Evolutionary conservation across 2,329 filamentous ascomycete genomes (phyloP).

Genomic region (Epichloe hybrida): DNA sequence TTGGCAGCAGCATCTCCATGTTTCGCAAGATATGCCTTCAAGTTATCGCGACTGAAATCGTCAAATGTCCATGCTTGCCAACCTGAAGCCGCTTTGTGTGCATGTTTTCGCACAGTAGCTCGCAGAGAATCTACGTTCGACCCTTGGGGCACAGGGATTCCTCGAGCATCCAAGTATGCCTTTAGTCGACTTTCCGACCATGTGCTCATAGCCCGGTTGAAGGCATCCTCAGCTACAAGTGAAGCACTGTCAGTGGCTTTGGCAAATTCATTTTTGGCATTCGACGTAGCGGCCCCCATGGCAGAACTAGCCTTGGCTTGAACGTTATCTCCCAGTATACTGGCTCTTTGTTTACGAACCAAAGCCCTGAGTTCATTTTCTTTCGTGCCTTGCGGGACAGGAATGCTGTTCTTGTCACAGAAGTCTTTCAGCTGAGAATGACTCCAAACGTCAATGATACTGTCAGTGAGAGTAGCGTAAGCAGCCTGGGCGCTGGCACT

Average conservation of each 20-base stretch:
- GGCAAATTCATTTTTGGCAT: slow-evolving; percentile 62
- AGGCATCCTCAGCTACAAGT: slow-evolving; percentile 50
- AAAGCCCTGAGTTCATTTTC: slow-evolving; percentile 80
- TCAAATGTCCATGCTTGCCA: slow-evolving; percentile 70
- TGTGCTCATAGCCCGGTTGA: slow-evolving; percentile 43
- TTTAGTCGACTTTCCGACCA: slow-evolving; percentile 73
- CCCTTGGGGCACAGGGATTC: slow-evolving; percentile 58
- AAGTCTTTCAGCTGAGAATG: slow-evolving; percentile 85
- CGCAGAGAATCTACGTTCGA: slow-evolving; percentile 61
- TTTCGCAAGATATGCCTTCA: slow-evolving; percentile 43
- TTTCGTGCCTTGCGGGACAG: slow-evolving; percentile 81
- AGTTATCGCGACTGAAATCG: slow-evolving; percentile 57
- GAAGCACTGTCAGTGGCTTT: slow-evolving; percentile 58
- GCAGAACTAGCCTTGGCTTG: slow-evolving; percentile 43
- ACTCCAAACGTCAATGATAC: slow-evolving; percentile 79
- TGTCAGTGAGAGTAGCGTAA: slow-evolving; percentile 64
- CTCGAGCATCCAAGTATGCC: slow-evolving; percentile 63
- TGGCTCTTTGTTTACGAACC: slow-evolving; percentile 72
- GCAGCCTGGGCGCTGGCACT: slow-evolving; percentile 54
- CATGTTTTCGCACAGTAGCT: slow-evolving; percentile 58
- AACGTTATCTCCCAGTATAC: slow-evolving; percentile 53
- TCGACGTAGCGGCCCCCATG: slow-evolving; percentile 60
- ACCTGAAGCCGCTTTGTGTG: slow-evolving; percentile 53
- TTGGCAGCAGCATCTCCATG: slow-evolving; percentile 42
- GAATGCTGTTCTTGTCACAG: slow-evolving; percentile 76